Percentiles rank a stretch among this genome's conserved stretches.
phyloP scores from a whole-genome alignment of 2,329 filamentous ascomycete genomes.

The Hymenoscyphus salicellus region DNA sequence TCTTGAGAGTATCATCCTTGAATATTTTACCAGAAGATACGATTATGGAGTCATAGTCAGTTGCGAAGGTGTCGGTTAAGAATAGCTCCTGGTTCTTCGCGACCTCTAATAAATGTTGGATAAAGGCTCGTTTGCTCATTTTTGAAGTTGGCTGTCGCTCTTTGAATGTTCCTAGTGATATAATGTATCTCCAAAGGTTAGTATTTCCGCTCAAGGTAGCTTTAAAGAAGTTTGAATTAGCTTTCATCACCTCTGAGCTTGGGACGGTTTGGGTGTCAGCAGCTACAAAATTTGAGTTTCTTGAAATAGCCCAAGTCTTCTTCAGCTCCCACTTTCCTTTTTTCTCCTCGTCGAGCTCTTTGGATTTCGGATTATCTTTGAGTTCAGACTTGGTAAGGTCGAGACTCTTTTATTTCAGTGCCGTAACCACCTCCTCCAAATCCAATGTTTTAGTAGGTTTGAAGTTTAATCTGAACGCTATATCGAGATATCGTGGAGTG shows the following conservation, averaged over 20 bases:
- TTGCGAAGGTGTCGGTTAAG: not conserved
- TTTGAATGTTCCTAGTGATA: not conserved
- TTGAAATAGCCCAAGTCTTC: not conserved
- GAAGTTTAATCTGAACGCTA: not conserved
- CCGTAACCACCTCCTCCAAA: too few species aligned
- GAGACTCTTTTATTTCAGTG: not conserved
- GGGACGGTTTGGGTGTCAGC: not conserved
- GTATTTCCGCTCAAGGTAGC: not conserved
- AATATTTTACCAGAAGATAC: not conserved
- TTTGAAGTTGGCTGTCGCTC: not conserved
- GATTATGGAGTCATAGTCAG: not conserved
- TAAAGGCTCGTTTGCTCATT: not conserved
- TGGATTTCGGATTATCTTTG: not conserved
- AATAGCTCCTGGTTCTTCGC: not conserved
- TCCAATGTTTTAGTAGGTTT: not conserved
- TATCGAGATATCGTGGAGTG: not conserved
- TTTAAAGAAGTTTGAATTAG: conserved; percentile 42
- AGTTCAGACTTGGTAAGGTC: not conserved
- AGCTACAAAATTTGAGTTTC: not conserved
- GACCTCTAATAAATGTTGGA: not conserved
- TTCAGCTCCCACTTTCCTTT: not conserved
- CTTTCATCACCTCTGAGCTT: conserved; percentile 40
- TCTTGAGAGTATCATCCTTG: not conserved
- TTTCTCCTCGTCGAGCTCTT: not conserved
- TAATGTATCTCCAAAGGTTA: not conserved